phyloP scores from a whole-genome alignment of 257 asterid genomes.

The Petunia axillaris region DNA sequence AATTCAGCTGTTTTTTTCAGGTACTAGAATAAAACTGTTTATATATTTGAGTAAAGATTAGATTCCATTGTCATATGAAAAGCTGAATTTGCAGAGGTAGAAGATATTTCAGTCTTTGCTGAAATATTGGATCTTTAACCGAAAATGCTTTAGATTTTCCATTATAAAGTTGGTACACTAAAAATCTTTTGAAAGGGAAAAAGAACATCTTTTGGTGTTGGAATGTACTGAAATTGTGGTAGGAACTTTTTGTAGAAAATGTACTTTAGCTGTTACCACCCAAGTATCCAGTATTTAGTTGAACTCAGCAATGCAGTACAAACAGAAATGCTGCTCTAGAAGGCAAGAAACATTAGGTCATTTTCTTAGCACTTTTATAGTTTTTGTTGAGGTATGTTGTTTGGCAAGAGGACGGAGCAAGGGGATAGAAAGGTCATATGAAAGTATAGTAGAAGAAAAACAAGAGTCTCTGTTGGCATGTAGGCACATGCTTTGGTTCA shows the following conservation, averaged over 20 bases:
- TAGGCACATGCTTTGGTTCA: neutral
- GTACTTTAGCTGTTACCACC: neutral
- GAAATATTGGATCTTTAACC: constrained; percentile 1
- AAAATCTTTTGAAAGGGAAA: neutral
- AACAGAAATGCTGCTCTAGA: neutral
- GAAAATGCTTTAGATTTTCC: constrained; percentile 9
- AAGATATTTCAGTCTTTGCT: neutral
- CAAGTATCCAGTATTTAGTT: neutral
- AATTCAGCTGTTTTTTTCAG: neutral
- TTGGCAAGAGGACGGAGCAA: neutral
- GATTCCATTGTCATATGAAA: neutral
- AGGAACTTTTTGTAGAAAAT: constrained; percentile 9
- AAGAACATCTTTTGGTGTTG: constrained; percentile 3
- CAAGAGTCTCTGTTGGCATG: too few species aligned
- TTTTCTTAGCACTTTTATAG: too few species aligned
- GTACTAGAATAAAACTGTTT: neutral
- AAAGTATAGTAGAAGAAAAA: too few species aligned
- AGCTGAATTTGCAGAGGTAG: neutral
- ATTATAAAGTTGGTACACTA: neutral
- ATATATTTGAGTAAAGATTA: neutral
- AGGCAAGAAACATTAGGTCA: neutral
- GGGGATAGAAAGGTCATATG: neutral
- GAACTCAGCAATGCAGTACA: constrained; percentile 7
- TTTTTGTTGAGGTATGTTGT: too few species aligned
- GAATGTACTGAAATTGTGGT: neutral